Percentiles rank a stretch among this genome's conserved stretches.
Evolutionary conservation across 306 rosid genomes (phyloP).

Genomic region (Cucurbita pepo): DNA sequence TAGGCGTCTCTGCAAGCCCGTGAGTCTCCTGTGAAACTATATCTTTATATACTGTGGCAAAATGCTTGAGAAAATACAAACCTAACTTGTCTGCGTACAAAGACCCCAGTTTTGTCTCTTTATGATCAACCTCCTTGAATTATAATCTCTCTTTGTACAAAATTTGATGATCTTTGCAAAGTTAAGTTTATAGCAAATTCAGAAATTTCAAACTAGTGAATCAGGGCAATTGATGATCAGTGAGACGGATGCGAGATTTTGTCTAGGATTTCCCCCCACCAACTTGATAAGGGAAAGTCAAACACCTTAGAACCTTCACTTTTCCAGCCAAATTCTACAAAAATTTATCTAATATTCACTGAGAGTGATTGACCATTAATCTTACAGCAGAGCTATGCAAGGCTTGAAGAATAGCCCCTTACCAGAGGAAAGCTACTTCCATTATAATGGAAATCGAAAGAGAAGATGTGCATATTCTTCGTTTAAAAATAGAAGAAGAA

Average conservation of each 20-base stretch:
- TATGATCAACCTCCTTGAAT: background rate
- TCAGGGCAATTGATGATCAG: background rate
- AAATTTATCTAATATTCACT: background rate
- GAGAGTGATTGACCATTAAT: background rate
- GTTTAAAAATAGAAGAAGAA: background rate
- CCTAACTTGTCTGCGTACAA: background rate
- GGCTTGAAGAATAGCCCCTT: background rate
- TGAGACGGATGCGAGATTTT: background rate
- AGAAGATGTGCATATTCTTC: background rate
- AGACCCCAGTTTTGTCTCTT: background rate
- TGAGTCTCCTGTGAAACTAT: background rate
- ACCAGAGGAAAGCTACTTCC: background rate
- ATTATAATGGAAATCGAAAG: background rate
- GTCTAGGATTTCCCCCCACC: background rate
- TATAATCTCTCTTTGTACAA: background rate
- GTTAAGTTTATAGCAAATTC: background rate
- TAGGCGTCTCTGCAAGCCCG: background rate
- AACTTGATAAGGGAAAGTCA: background rate
- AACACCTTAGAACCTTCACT: background rate
- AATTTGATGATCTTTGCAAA: background rate
- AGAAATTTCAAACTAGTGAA: background rate
- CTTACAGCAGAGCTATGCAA: background rate
- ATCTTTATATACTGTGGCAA: background rate
- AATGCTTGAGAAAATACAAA: background rate
- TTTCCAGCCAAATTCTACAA: background rate